Percentiles rank a stretch among this genome's conserved stretches.
phyloP scores from a whole-genome alignment of 2,329 filamentous ascomycete genomes.

The Cryphonectria naterciae region DNA sequence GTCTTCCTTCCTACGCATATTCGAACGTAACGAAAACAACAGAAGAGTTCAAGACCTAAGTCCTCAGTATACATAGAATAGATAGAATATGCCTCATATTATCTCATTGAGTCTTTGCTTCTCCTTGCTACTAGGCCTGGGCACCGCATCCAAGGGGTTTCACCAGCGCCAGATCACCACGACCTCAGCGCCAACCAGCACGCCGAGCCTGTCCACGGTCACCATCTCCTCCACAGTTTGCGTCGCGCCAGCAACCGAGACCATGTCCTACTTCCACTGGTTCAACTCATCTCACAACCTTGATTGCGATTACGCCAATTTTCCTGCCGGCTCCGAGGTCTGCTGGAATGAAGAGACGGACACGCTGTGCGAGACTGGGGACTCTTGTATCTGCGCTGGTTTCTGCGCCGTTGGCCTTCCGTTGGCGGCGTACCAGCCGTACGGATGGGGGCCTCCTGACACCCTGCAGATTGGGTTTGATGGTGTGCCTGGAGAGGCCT shows the following conservation, averaged over 20 bases:
- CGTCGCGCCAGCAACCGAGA: conserved; percentile 7
- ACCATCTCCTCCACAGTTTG: conserved; percentile 7
- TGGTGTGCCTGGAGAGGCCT: not conserved
- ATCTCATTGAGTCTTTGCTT: not conserved
- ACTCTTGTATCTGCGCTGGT: conserved; percentile 4
- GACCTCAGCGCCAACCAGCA: conserved; percentile 4
- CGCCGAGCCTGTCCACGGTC: not conserved
- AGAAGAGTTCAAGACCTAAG: not conserved
- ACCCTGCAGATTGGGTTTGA: conserved; percentile 14
- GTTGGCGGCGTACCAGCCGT: conserved; percentile 18
- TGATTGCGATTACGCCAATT: conserved; percentile 17
- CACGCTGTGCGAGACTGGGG: conserved; percentile 6
- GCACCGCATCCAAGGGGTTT: not conserved
- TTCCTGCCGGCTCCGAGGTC: conserved; percentile 3
- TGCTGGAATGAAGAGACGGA: conserved; percentile 17
- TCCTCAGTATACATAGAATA: not conserved
- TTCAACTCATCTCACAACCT: conserved; percentile 25
- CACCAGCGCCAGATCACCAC: conserved; percentile 3
- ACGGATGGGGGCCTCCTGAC: conserved; percentile 12
- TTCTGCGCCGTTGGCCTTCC: conserved; percentile 11
- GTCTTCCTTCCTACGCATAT: not conserved
- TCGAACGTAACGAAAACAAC: not conserved
- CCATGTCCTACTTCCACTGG: conserved; percentile 21
- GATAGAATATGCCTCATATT: not conserved
- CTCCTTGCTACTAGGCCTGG: not conserved